A percentile compares a stretch with the other conserved stretches of the same genome.
Evolutionary conservation across 768 basidiomycete genomes (phyloP).

Genomic region (Erythrobasidium yunnanense): DNA sequence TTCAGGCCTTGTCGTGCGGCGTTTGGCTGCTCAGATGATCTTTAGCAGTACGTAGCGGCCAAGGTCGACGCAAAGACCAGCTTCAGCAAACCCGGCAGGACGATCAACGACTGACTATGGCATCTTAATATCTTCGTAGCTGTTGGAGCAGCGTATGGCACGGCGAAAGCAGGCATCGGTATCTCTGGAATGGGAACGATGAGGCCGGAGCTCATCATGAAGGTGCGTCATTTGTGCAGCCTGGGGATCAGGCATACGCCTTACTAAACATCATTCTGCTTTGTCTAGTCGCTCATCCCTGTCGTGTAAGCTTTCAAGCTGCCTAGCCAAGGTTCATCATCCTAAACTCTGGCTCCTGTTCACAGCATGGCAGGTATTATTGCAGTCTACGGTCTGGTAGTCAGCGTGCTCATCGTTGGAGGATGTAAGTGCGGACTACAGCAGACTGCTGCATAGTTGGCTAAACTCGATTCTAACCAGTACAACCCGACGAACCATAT

Average conservation of each 20-base stretch:
- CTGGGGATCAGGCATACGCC: background rate
- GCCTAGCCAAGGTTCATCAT: background rate
- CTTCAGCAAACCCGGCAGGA: background rate
- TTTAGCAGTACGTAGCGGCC: conserved; percentile 67
- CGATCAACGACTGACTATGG: background rate
- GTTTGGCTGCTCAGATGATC: conserved; percentile 77
- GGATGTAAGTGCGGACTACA: conserved; percentile 45
- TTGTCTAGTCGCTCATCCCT: conserved; percentile 70
- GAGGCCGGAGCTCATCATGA: conserved; percentile 96
- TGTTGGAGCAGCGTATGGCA: conserved; percentile 89
- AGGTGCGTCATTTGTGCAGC: conserved; percentile 48
- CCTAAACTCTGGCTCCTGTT: background rate
- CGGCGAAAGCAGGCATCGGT: conserved; percentile 91
- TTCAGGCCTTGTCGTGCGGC: too few relatives aligned
- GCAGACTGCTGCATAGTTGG: background rate
- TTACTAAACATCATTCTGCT: background rate
- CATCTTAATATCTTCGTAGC: conserved; percentile 48
- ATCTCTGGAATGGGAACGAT: conserved; percentile 90
- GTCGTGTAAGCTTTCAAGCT: conserved; percentile 53
- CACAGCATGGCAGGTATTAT: conserved; percentile 86
- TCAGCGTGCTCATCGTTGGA: conserved; percentile 82
- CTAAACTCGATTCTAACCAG: conserved; percentile 10
- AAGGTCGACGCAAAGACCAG: background rate
- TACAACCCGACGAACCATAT: conserved; percentile 32
- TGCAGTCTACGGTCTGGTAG: conserved; percentile 91